A percentile compares a stretch with the other conserved stretches of the same genome.
These are phyloP conservation scores for Gliomastix tumulicola DNA, from an alignment of 2,329 filamentous ascomycete genomes.

Conservation along the genomic window DNA sequence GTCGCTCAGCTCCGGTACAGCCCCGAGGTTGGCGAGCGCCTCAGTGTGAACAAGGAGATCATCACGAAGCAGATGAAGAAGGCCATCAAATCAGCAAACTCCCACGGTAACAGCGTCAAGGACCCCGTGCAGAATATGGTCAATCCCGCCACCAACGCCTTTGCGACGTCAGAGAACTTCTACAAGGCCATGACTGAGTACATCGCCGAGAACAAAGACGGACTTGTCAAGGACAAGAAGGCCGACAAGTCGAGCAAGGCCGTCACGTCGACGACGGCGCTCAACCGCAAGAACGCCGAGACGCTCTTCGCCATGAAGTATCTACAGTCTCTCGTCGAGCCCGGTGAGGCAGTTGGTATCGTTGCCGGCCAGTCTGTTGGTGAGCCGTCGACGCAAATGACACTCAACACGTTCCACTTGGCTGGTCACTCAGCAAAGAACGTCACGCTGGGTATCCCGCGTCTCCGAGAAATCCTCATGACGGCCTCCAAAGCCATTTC, in stretches of 20 bases:
- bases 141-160: constrained; percentile 70
- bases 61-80: constrained; percentile 76
- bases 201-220: constrained; percentile 66
- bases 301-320: constrained; percentile 88
- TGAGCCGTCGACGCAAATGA: constrained; percentile 98
- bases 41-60: constrained; percentile 47
- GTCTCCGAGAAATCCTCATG: constrained; percentile 96
- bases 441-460: constrained; percentile 96
- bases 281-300: constrained; percentile 69
- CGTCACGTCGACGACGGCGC: constrained; percentile 23
- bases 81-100: constrained; percentile 64
- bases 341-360: constrained; percentile 93
- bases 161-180: constrained; percentile 86
- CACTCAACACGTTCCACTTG: constrained; percentile 98
- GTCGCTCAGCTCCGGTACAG: constrained; percentile 68
- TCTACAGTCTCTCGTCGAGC: constrained; percentile 82
- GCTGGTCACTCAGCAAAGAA: constrained; percentile 97
- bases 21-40: constrained; percentile 33
- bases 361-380: constrained; percentile 95
- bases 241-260: constrained; percentile 20
- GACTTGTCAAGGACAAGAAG: constrained; percentile 45
- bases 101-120: constrained; percentile 47
- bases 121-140: constrained; percentile 71
- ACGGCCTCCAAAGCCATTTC: constrained; percentile 85
- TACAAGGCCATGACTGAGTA: constrained; percentile 68